These are phyloP conservation scores for Plasmodium cynomolgi DNA, from an alignment of 169 alveolate genomes.

Conservation along the genomic window DNA sequence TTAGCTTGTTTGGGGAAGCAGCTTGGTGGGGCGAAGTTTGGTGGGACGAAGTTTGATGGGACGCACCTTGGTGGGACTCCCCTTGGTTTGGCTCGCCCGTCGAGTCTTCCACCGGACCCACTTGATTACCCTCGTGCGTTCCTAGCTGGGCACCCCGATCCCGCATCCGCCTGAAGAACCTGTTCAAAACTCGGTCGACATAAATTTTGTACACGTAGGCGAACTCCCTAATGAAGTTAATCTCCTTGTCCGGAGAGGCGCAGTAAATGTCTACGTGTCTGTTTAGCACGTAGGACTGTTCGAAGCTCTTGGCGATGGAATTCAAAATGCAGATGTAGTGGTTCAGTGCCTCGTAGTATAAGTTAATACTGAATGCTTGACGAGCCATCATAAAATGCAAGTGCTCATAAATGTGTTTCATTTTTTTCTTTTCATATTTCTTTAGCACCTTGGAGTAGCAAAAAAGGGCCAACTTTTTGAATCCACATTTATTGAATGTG, in stretches of 20 bases:
- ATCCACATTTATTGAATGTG: constrained; percentile 80
- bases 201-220: constrained; percentile 66
- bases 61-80: too few relatives aligned
- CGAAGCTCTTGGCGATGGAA: constrained; percentile 46
- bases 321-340: constrained; percentile 75
- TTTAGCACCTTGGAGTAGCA: constrained; percentile 74
- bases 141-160: not conserved
- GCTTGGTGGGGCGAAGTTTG: not conserved
- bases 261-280: constrained; percentile 28
- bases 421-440: constrained; percentile 67
- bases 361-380: constrained; percentile 75
- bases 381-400: constrained; percentile 81
- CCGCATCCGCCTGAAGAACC: not conserved
- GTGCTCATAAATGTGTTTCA: constrained; percentile 78
- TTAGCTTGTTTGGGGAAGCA: not conserved
- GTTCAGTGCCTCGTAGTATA: constrained; percentile 65
- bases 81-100: not conserved
- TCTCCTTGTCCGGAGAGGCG: constrained; percentile 34
- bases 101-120: not conserved
- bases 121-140: not conserved
- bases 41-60: too few relatives aligned
- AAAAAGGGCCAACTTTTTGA: constrained; percentile 78
- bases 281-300: constrained; percentile 48
- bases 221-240: constrained; percentile 55
- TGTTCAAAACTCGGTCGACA: constrained; percentile 41